Conservation (phyloP, 257 asterid genomes). For the Paraleonurus japonicus region DNA sequence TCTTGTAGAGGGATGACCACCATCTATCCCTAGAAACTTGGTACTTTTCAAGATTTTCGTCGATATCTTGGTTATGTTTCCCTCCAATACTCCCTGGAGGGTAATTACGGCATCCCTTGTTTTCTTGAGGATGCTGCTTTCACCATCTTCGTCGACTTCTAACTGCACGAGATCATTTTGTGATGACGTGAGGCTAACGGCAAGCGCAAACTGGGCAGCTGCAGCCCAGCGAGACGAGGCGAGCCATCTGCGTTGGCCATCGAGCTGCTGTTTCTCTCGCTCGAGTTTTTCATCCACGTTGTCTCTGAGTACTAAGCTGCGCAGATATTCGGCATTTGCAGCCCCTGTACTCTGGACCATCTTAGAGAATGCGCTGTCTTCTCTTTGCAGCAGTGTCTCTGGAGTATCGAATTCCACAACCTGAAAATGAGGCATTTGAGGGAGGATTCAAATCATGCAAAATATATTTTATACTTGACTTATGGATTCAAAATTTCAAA, state of each 20-base stretch:
- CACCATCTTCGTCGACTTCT: conserved; percentile 55
- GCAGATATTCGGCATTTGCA: conserved; percentile 87
- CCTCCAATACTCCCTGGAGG: conserved; percentile 84
- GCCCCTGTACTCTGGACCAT: conserved; percentile 97
- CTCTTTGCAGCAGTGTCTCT: conserved; percentile 56
- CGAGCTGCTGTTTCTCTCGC: conserved; percentile 51
- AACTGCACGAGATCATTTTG: conserved; percentile 76
- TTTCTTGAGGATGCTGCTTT: conserved; percentile 55
- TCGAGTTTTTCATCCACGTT: conserved; percentile 34
- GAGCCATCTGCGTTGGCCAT: conserved; percentile 80
- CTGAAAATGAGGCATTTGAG: conserved; percentile 35
- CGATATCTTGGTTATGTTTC: conserved; percentile 69
- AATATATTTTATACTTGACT: background rate
- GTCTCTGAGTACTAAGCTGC: conserved; percentile 59
- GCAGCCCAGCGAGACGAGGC: conserved; percentile 97
- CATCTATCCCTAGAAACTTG: conserved; percentile 75
- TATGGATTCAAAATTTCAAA: too few relatives aligned
- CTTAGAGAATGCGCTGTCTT: conserved; percentile 83
- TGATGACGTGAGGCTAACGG: conserved; percentile 81
- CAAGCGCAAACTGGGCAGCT: conserved; percentile 87
- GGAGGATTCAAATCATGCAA: background rate
- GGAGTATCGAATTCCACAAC: conserved; percentile 84
- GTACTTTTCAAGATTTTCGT: conserved; percentile 68
- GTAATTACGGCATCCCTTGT: conserved; percentile 91
- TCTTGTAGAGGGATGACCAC: conserved; percentile 88